Conservation (phyloP, 2,329 filamentous ascomycete genomes). For the Trichoderma atrobrunneum region DNA sequence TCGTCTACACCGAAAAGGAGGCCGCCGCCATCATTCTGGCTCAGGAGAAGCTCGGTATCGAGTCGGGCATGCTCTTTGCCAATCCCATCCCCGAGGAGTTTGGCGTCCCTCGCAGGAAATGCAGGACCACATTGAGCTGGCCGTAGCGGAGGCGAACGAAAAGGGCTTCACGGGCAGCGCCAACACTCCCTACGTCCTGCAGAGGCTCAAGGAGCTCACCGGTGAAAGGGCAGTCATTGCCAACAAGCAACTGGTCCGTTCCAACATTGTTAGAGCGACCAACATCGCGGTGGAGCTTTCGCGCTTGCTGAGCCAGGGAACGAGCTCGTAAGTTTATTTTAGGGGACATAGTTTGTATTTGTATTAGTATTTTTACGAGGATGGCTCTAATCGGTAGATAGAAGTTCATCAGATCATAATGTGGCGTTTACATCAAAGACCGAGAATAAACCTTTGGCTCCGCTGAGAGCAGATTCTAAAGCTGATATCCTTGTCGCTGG, state of each 20-base stretch:
- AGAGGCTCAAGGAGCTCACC: constrained; percentile 75
- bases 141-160: constrained; percentile 61
- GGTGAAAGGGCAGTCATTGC: constrained; percentile 67
- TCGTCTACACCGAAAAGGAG: constrained; percentile 71
- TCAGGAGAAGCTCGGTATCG: constrained; percentile 67
- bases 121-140: constrained; percentile 64
- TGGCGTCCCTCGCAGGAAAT: constrained; percentile 71
- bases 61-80: constrained; percentile 80
- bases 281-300: constrained; percentile 54
- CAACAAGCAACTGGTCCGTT: constrained; percentile 62
- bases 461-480: constrained; percentile 24
- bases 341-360: constrained; percentile 21
- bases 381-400: constrained; percentile 39
- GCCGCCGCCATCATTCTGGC: constrained; percentile 87
- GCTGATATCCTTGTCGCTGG: constrained; percentile 81
- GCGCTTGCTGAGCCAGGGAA: constrained; percentile 36
- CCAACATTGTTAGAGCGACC: constrained; percentile 55
- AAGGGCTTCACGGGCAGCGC: constrained; percentile 68
- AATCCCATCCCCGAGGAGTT: constrained; percentile 76
- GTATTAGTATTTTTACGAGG: constrained; percentile 19
- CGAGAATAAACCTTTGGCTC: constrained; percentile 19
- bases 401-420: constrained; percentile 26
- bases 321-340: constrained; percentile 37
- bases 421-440: constrained; percentile 18
- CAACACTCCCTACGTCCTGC: constrained; percentile 82